These are phyloP conservation scores for Bacidia rubella DNA, from an alignment of 495 filamentous ascomycete genomes.

Conservation along the genomic window DNA sequence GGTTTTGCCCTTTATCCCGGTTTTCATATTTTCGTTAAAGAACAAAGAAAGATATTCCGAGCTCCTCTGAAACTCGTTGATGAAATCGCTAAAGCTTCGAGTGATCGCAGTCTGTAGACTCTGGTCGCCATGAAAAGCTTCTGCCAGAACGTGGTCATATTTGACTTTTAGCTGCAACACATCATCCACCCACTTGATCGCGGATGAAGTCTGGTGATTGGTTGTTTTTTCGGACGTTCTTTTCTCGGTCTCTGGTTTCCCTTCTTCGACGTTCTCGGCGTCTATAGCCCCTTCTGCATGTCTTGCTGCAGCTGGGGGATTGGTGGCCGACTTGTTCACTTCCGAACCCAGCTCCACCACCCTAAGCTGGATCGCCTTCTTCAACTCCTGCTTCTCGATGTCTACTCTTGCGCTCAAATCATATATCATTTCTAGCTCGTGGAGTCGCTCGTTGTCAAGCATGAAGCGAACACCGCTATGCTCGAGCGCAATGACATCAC, in stretches of 20 bases:
- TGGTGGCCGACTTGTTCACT: slow-evolving; percentile 56
- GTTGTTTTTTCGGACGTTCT: slow-evolving; percentile 31
- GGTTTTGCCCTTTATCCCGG: slow-evolving; percentile 83
- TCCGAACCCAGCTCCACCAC: slow-evolving; percentile 68
- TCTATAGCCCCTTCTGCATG: slow-evolving; percentile 16
- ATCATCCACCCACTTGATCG: slow-evolving; percentile 92
- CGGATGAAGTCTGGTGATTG: slow-evolving; percentile 59
- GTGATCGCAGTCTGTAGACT: slow-evolving; percentile 68
- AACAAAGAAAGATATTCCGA: slow-evolving; percentile 93
- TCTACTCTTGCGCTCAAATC: slow-evolving; percentile 68
- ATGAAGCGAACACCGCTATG: slow-evolving; percentile 73
- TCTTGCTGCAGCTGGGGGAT: slow-evolving; percentile 28
- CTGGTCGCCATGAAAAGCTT: slow-evolving; percentile 60
- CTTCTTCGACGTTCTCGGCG: slow-evolving; percentile 24
- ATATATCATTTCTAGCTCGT: slow-evolving; percentile 67
- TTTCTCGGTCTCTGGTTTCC: slow-evolving; percentile 30
- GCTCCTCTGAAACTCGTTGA: slow-evolving; percentile 69
- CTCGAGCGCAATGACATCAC: slow-evolving; percentile 73
- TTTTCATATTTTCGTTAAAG: slow-evolving; percentile 92
- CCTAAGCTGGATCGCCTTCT: slow-evolving; percentile 53
- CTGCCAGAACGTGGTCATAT: slow-evolving; percentile 64
- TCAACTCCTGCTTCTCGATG: slow-evolving; percentile 54
- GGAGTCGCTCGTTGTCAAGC: slow-evolving; percentile 76
- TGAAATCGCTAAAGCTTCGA: slow-evolving; percentile 75
- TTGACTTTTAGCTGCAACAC: slow-evolving; percentile 76